A percentile compares a stretch with the other conserved stretches of the same genome.
These are phyloP conservation scores for Podila horticola DNA, from an alignment of 192 early-diverging fungal species.

Conservation along the genomic window DNA sequence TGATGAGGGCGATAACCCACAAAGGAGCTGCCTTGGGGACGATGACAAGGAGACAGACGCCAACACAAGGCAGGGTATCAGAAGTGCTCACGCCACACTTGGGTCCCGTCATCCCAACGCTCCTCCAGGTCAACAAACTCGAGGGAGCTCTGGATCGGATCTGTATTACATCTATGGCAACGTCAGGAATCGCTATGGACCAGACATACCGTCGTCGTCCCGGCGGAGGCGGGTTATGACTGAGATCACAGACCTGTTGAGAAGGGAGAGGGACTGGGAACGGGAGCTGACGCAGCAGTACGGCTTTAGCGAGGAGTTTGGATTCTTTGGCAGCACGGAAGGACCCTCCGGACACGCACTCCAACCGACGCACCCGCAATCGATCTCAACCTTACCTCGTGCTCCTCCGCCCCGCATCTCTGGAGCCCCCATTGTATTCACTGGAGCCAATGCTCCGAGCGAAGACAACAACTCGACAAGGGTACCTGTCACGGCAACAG, in stretches of 20 bases:
- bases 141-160: background rate
- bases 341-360: background rate
- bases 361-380: no score
- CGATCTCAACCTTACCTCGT: no score
- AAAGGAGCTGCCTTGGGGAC: background rate
- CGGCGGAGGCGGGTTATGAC: constrained; percentile 31
- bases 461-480: no score
- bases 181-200: constrained; percentile 21
- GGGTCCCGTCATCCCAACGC: constrained; percentile 13
- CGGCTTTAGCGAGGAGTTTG: constrained; percentile 3
- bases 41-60: constrained; percentile 34
- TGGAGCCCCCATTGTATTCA: no score
- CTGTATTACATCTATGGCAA: constrained; percentile 35
- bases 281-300: constrained; percentile 19
- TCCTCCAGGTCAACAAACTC: background rate
- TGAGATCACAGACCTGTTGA: constrained; percentile 30
- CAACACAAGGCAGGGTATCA: background rate
- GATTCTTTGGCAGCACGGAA: background rate
- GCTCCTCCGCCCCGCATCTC: no score
- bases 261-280: constrained; percentile 44
- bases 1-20: constrained; percentile 18
- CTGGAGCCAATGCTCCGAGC: no score
- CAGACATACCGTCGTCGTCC: background rate
- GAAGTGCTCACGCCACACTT: background rate
- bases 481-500: no score